These are phyloP conservation scores for Calonectria pauciramosa DNA, from an alignment of 2,329 filamentous ascomycete genomes.

Conservation along the genomic window DNA sequence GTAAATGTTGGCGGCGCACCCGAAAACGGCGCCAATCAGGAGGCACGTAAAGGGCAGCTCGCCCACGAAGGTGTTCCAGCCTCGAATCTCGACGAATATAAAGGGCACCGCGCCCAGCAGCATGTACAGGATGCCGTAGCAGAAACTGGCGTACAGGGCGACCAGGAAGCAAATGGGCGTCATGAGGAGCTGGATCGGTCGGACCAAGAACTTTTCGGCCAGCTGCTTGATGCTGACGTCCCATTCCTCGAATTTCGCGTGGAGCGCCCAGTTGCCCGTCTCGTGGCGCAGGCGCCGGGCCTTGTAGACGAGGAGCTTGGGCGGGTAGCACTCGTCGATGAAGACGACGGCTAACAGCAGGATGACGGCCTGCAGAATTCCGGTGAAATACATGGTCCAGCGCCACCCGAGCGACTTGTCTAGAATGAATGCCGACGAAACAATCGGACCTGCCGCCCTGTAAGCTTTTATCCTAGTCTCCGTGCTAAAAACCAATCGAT, in stretches of 20 bases:
- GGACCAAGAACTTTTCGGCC: constrained; percentile 74
- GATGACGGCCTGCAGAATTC: constrained; percentile 71
- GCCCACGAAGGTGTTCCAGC: constrained; percentile 70
- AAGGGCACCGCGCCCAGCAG: constrained; percentile 67
- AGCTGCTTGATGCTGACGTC: constrained; percentile 74
- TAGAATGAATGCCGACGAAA: constrained; percentile 59
- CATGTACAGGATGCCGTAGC: constrained; percentile 76
- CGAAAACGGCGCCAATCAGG: constrained; percentile 71
- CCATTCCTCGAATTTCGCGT: constrained; percentile 78
- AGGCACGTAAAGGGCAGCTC: constrained; percentile 75
- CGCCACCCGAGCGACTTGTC: constrained; percentile 64
- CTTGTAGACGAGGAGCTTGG: constrained; percentile 72
- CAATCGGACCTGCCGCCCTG: constrained; percentile 58
- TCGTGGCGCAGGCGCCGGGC: constrained; percentile 71
- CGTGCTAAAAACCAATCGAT: background rate
- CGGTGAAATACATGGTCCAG: constrained; percentile 70
- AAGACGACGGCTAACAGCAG: constrained; percentile 69
- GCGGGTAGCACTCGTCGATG: constrained; percentile 76
- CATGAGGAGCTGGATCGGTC: constrained; percentile 75
- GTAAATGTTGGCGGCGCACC: constrained; percentile 70
- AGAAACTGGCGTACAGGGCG: constrained; percentile 78
- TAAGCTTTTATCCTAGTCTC: background rate
- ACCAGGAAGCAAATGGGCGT: constrained; percentile 81
- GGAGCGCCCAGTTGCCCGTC: constrained; percentile 77
- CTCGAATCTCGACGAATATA: constrained; percentile 73